Base-by-base conservation (phyloP, 2,329 filamentous ascomycete genomes). In the Colletotrichum chlorophyti region DNA sequence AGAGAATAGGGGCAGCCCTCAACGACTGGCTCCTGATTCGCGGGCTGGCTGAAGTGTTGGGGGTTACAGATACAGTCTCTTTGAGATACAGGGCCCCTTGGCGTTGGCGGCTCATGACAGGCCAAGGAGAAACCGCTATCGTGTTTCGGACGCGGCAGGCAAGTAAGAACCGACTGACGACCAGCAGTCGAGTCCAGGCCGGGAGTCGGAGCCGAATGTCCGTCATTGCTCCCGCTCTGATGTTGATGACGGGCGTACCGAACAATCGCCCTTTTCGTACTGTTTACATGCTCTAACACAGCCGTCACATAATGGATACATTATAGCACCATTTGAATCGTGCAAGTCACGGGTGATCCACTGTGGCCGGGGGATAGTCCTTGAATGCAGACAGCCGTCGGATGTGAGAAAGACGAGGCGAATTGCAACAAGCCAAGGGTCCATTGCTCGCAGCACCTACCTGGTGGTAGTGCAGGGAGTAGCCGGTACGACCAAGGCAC, bases 111-210 rank as follows among this genome's bases (percentile, higher is more conserved):
- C 50, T 37, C 43, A 50, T 38, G 52, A 45, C 32, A 17, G 43
- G 27, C 43, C 38, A 24, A 38, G 10, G 41, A 40, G 50, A 60
- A 60, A 60, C 51, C 27, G n/a, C n/a, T n/a, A n/a, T 57, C 51
- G 31, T 45, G 50, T 15, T 6, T 19, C 45, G 32, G 38, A 17
- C 21, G 24, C 45, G 45, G 51, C 57, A 57, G 52, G 45, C 57
- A 57, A 46, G 27, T 9, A 51, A 55, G 29, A 32, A 12, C n/a
- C 43, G 9, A 55, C 57, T 32, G 32, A n/a, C n/a, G n/a, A n/a
- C n/a, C n/a, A n/a, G n/a, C n/a, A n/a, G n/a, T n/a, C n/a, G n/a
- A n/a, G n/a, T n/a, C n/a, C n/a, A n/a, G n/a, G n/a, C n/a, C n/a
- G n/a, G n/a, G 53, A 10, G 15, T 9, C 38, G 52, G 43, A 21